Base-by-base conservation (phyloP, 176 grass and related monocot genomes). In the Saccharum spontaneum region DNA sequence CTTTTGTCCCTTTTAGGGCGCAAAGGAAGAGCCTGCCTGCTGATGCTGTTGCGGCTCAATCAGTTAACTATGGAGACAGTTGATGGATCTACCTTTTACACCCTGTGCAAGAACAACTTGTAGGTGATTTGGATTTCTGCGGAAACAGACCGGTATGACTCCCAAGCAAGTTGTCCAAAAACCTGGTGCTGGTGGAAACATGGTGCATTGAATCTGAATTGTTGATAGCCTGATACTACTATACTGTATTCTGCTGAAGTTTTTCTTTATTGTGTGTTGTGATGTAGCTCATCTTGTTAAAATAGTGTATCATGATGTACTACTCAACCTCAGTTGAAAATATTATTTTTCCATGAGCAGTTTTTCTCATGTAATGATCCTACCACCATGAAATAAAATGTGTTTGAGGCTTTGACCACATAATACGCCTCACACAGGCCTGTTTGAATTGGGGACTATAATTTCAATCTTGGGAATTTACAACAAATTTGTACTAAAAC, bases 11-110 rank as follows among this genome's bases (percentile, higher is more conserved):
- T 63, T 88, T 49, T 73, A 98, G 96, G 93, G 61, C 80, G 86
- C 59, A 95, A 95, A 85, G 96, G 93, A 85, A 88, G 91, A 83
- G 90, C 93, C 6, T 98, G 84, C 73, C 52, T 98, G 67, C 71
- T 98, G 30, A 85, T 95, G 40, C 89, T 98, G 31, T 65, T 98
- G 22, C 82, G 91, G 39, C 71, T 98, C 82, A 95, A 92, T 81
- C 93, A 92, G 44, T 84, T 98, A 49, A 71, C 69, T 62, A 90
- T 95, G 91, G 93, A 92, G 85, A 87, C 69, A 8, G 59, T 88
- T 28, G 91, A 95, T 39, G 93, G 91, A 22, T 93, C 89, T 2
- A 87, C 91, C 49, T 86, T 71, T 23, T 98, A 98, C 84, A 89
- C 64, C 46, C 69, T 90, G 22, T 76, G 69, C 57, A 85, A 88